These are phyloP conservation scores for Neopestalotiopsis rosae DNA, from an alignment of 2,329 filamentous ascomycete genomes.

Conservation along the genomic window DNA sequence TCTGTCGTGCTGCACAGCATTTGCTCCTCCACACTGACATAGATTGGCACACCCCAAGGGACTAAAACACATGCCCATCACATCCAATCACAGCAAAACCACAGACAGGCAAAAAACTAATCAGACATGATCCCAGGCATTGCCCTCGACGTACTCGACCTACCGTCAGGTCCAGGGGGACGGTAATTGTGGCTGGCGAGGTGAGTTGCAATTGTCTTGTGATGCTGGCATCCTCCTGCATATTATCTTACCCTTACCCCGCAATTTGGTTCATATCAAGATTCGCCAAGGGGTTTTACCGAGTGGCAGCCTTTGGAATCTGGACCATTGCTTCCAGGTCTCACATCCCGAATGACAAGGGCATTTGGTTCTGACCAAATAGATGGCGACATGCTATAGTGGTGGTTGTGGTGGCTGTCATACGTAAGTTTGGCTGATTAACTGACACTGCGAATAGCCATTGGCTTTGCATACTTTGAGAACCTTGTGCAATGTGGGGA, in stretches of 20 bases:
- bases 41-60: conserved; percentile 25
- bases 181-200: conserved; percentile 97
- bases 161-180: conserved; percentile 90
- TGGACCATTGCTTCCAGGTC: not conserved
- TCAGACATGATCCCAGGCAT: conserved; percentile 56
- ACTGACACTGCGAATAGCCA: conserved; percentile 60
- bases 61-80: not conserved
- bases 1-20: not conserved
- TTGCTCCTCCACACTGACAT: not conserved
- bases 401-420: too few species aligned
- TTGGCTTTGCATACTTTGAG: conserved; percentile 94
- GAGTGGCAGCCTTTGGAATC: not conserved
- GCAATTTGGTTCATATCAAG: conserved; percentile 24
- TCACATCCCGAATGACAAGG: not conserved
- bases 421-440: too few species aligned
- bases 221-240: conserved; percentile 24
- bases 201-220: conserved; percentile 58
- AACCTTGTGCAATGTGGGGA: conserved; percentile 74
- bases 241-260: conserved; percentile 27
- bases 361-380: too few species aligned
- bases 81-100: not conserved
- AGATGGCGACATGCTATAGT: too few species aligned
- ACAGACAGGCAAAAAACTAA: not conserved
- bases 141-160: conserved; percentile 84
- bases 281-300: not conserved